Evolutionary conservation across 2,329 filamentous ascomycete genomes (phyloP).

Genomic region (Colletotrichum lentis): DNA sequence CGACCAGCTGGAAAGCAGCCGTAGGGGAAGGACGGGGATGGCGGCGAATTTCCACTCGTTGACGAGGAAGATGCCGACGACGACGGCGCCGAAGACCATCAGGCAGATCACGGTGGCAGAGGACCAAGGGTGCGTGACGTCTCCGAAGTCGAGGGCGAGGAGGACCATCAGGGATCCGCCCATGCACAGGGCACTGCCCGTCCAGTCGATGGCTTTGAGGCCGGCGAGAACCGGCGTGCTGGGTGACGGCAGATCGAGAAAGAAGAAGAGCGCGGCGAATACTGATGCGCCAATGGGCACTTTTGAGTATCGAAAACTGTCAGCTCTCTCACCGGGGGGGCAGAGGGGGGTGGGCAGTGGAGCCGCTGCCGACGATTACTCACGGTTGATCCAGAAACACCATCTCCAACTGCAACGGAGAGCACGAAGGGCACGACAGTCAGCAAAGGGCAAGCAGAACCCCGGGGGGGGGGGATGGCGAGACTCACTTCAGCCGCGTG

Average conservation of each 20-base stretch:
- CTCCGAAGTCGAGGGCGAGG: constrained; percentile 50
- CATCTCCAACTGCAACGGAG: constrained; percentile 48
- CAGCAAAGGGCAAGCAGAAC: constrained; percentile 57
- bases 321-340: not conserved
- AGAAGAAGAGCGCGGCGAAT: constrained; percentile 44
- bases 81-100: constrained; percentile 59
- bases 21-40: constrained; percentile 53
- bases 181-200: constrained; percentile 53
- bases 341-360: too few relatives aligned
- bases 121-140: constrained; percentile 76
- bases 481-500: constrained; percentile 54
- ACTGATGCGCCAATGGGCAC: constrained; percentile 45
- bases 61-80: constrained; percentile 48
- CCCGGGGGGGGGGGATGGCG: too few relatives aligned
- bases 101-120: constrained; percentile 63
- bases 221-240: constrained; percentile 69
- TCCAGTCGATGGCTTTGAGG: constrained; percentile 64
- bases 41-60: constrained; percentile 45
- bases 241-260: constrained; percentile 73
- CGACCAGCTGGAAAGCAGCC: constrained; percentile 54
- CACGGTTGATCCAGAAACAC: constrained; percentile 54
- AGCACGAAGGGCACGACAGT: constrained; percentile 53
- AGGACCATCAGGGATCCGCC: constrained; percentile 47
- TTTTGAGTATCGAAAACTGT: constrained; percentile 44
- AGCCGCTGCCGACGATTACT: not conserved